Evolutionary conservation across 2,329 filamentous ascomycete species (phyloP).

Genomic region (Penicillium sp.): DNA sequence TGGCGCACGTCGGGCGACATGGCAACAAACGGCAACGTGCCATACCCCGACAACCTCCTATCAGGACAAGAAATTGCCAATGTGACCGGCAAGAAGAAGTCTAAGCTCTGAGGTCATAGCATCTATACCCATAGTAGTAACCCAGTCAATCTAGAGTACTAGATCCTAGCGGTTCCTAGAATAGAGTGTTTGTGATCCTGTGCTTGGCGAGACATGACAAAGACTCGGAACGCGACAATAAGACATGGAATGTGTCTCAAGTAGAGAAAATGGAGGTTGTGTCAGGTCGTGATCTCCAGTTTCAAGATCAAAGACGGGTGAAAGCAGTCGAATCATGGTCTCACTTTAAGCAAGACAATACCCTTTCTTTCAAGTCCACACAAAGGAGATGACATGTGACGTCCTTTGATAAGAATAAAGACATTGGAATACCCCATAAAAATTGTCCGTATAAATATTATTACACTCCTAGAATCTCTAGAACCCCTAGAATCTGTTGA

Average conservation of each 20-base stretch:
- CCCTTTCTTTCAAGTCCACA: neutral
- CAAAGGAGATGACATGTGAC: neutral
- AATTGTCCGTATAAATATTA: neutral
- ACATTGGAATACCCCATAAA: neutral
- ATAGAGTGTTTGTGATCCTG: neutral
- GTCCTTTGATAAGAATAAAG: neutral
- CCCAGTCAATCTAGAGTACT: neutral
- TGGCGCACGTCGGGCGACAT: constrained; percentile 36
- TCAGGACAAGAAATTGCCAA: constrained; percentile 51
- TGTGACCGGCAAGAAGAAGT: constrained; percentile 54
- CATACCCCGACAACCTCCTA: constrained; percentile 57
- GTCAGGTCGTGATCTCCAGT: neutral
- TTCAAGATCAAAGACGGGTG: neutral
- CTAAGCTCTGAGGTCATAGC: constrained; percentile 39
- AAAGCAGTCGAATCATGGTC: neutral
- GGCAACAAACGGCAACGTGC: constrained; percentile 35
- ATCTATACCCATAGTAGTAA: neutral
- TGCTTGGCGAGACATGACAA: no score
- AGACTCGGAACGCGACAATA: no score
- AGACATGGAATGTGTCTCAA: neutral
- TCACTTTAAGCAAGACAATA: neutral
- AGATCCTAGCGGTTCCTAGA: neutral
- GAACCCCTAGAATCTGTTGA: no score
- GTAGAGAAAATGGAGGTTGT: no score
- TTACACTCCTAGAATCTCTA: no score